Percentiles rank a stretch among this genome's conserved stretches.
phyloP scores from a whole-genome alignment of 2,329 filamentous ascomycete species.

The Diaporthe sp. region DNA sequence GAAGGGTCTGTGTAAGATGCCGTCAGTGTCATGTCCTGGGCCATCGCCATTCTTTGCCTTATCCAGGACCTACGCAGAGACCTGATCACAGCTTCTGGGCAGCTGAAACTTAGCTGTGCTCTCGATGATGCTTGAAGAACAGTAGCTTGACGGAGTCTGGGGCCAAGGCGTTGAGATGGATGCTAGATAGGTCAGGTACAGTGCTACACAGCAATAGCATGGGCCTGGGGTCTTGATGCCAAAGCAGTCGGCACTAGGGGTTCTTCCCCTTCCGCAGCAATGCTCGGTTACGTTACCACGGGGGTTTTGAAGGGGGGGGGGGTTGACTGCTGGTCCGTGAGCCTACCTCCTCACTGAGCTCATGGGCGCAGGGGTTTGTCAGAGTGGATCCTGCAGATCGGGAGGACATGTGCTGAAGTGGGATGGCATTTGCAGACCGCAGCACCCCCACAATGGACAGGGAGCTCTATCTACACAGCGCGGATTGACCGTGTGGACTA shows the following conservation, averaged over 20 bases:
- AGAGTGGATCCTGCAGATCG: constrained; percentile 1
- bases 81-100: constrained; percentile 1
- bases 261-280: constrained; percentile 33
- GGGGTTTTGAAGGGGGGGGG: neutral
- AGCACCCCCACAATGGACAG: constrained; percentile 6
- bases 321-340: constrained; percentile 8
- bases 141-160: constrained; percentile 11
- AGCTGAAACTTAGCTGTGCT: neutral
- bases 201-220: constrained; percentile 21
- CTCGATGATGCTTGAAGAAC: constrained; percentile 32
- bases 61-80: neutral
- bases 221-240: constrained; percentile 14
- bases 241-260: constrained; percentile 30
- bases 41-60: neutral
- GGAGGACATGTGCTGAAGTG: constrained; percentile 30
- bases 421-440: constrained; percentile 23
- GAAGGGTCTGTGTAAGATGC: constrained; percentile 31
- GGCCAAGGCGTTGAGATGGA: neutral
- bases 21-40: constrained; percentile 10
- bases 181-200: constrained; percentile 9
- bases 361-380: constrained; percentile 33
- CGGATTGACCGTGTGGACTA: neutral
- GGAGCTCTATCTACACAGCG: neutral
- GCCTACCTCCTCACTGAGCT: constrained; percentile 14
- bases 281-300: neutral